Base-by-base conservation (phyloP, 768 basidiomycete genomes). In the Lactarius deliciosus region DNA sequence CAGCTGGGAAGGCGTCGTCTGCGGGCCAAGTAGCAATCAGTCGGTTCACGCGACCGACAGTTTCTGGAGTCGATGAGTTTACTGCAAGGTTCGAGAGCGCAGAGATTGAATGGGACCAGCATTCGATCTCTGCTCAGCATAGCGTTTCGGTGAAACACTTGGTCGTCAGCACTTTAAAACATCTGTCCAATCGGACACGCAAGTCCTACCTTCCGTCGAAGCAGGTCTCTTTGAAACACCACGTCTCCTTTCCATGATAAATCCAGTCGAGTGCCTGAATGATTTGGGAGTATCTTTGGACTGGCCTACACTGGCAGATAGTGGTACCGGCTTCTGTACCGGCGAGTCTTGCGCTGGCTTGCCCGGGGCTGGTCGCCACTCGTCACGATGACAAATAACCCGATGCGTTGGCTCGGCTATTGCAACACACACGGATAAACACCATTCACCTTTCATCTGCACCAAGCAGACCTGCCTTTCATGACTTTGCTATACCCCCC, bases 31-130 rank as follows among this genome's bases (percentile, higher is more conserved):
- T 82, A 60, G 83, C 78, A 68, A 92, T 86, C 64, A 89, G 74
- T 71, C 89, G 81, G 75, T 94, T 92, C 43, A 91, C 87, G 55
- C 89, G 85, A 55, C 83, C 84, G 64, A 92, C 84, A 1, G 86
- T 85, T 45, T 91, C 89, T 63, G 76, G 71, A 40, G 81, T 82
- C 9, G 77, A 73, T 41, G 81, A 75, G 72, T 79, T 84, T 13
- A 81, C 75, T 74, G 84, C 87, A 68, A 85, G 79, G 64, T 76
- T 78, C 16, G 86, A 82, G 43, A 91, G 78, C 22, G 78, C 76
- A 69, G 78, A 82, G 64, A 93, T 76, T 40, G 88, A 84, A 62
- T 86, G 88, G 58, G 85, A 81, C 91, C 91, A 94, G 72, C 81
- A 88, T 63, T 90, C 86, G 69, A 90, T 78, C 79, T 92, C 91